phyloP scores from a whole-genome alignment of 2,329 filamentous ascomycete species.

The Periglandula ipomoeae region DNA sequence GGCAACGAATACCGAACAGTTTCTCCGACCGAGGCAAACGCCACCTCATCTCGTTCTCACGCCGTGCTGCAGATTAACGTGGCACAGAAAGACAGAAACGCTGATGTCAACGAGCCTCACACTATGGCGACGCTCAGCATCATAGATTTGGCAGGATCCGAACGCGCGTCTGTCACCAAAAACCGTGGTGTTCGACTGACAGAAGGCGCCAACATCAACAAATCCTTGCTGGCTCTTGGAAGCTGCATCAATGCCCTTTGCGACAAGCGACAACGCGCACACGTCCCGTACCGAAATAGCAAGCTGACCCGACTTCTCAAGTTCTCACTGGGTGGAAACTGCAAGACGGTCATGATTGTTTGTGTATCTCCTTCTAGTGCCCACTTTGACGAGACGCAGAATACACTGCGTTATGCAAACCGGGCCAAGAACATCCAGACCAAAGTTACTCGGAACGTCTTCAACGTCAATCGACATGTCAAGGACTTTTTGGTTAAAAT shows the following conservation, averaged over 20 bases:
- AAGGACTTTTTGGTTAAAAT: slow-evolving; percentile 99
- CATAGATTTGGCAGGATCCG: slow-evolving; percentile 92
- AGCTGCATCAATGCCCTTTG: slow-evolving; percentile 98
- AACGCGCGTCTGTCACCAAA: slow-evolving; percentile 92
- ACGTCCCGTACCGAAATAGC: slow-evolving; percentile 95
- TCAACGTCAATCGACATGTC: slow-evolving; percentile 97
- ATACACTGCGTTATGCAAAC: slow-evolving; percentile 94
- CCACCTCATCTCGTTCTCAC: slow-evolving; percentile 93
- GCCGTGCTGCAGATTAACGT: slow-evolving; percentile 97
- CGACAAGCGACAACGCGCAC: slow-evolving; percentile 81
- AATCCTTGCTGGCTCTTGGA: slow-evolving; percentile 85
- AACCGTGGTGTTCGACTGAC: slow-evolving; percentile 85
- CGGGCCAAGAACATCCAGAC: slow-evolving; percentile 99
- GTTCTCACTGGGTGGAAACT: slow-evolving; percentile 95
- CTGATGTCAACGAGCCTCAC: slow-evolving; percentile 84
- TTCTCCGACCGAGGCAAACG: slow-evolving; percentile 93
- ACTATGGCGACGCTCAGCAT: slow-evolving; percentile 98
- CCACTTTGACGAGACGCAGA: slow-evolving; percentile 97
- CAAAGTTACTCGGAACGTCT: slow-evolving; percentile 97
- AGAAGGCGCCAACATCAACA: slow-evolving; percentile 99
- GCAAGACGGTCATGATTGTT: slow-evolving; percentile 99
- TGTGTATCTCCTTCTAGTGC: slow-evolving; percentile 94
- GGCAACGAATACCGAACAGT: slow-evolving; percentile 94
- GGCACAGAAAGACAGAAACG: slow-evolving; percentile 87
- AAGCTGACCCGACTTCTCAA: slow-evolving; percentile 93